Conservation (phyloP, 163 green algal species). For the Coccomyxa subellipsoidea region DNA sequence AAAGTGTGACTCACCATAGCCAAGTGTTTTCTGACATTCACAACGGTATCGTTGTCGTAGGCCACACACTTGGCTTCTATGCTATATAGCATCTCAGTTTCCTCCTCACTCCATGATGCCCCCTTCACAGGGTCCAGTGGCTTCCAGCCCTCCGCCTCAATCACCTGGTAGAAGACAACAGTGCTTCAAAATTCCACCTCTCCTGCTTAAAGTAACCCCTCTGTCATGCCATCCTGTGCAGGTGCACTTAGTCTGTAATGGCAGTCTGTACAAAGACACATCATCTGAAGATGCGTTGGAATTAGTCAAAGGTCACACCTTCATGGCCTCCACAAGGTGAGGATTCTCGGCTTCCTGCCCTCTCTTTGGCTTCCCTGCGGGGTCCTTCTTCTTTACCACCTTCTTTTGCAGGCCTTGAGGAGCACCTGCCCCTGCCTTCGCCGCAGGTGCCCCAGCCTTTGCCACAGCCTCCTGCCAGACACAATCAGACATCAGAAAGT, state of each 20-base stretch:
- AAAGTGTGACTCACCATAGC: not conserved
- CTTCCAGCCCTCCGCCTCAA: not conserved
- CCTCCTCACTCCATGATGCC: not conserved
- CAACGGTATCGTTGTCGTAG: too few relatives aligned
- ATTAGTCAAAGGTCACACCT: not conserved
- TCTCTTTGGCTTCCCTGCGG: not conserved
- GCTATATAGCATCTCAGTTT: not conserved
- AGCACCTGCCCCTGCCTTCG: not conserved
- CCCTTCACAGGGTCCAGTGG: not conserved
- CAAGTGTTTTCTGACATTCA: not conserved
- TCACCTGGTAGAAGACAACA: not conserved
- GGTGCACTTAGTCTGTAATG: too few relatives aligned
- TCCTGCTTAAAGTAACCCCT: too few relatives aligned
- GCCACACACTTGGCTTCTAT: not conserved
- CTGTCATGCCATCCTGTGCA: too few relatives aligned
- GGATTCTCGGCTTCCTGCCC: too few relatives aligned
- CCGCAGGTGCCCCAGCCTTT: not conserved
- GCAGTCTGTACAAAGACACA: too few relatives aligned
- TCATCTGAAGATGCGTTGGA: too few relatives aligned
- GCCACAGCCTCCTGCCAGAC: not conserved
- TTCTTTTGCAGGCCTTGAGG: not conserved
- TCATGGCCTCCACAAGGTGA: not conserved
- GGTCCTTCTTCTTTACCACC: not conserved
- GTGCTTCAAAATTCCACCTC: too few relatives aligned
- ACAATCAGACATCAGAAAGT: not conserved